Conservation (phyloP, 768 basidiomycete genomes). For the Peribolospora kevripleyi region DNA sequence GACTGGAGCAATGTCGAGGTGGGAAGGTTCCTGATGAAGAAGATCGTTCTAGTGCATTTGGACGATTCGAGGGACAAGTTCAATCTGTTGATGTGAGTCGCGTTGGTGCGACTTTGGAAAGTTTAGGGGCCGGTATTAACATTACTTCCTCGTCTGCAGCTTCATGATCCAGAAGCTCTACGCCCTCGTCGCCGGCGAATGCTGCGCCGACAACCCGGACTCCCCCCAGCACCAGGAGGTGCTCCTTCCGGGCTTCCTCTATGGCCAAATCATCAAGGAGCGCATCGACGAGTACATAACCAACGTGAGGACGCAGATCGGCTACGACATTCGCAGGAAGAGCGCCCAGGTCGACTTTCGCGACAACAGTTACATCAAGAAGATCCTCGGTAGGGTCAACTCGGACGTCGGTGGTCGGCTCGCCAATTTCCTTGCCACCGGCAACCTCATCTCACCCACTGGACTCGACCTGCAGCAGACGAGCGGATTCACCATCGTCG, state of each 20-base stretch:
- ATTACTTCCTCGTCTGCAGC: constrained; percentile 22
- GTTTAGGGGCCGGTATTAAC: constrained; percentile 2
- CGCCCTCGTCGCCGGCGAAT: constrained; percentile 64
- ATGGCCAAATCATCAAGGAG: constrained; percentile 96
- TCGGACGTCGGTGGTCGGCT: constrained; percentile 78
- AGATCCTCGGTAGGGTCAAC: constrained; percentile 48
- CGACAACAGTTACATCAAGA: constrained; percentile 60
- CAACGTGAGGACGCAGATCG: constrained; percentile 33
- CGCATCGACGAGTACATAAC: constrained; percentile 71
- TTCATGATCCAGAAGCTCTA: constrained; percentile 96
- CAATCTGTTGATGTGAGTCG: constrained; percentile 62
- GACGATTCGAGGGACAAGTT: constrained; percentile 76
- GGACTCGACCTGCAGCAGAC: constrained; percentile 94
- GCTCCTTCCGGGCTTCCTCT: constrained; percentile 70
- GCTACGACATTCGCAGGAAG: constrained; percentile 48
- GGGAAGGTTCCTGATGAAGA: constrained; percentile 58
- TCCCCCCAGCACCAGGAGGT: constrained; percentile 98
- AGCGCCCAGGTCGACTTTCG: constrained; percentile 58
- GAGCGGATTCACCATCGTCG: constrained; percentile 94
- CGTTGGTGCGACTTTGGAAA: not conserved
- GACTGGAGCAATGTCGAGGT: constrained; percentile 69
- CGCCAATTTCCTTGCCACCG: constrained; percentile 87
- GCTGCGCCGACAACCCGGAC: constrained; percentile 88
- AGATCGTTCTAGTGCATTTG: constrained; percentile 73
- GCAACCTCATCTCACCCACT: constrained; percentile 77